Base-by-base conservation (phyloP, 2,329 filamentous ascomycete genomes). In the Leptoxyphium fumago region DNA sequence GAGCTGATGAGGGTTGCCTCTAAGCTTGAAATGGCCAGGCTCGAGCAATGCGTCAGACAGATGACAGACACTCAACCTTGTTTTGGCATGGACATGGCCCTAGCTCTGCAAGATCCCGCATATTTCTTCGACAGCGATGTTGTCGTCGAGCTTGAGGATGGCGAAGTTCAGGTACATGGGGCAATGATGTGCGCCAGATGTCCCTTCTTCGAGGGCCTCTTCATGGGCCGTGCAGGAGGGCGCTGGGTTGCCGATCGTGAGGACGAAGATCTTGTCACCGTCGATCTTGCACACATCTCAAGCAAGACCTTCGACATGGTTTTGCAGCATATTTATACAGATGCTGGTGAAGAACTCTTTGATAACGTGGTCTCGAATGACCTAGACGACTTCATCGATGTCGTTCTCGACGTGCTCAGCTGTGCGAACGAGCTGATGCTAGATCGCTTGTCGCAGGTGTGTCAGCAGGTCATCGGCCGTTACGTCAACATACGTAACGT, bases 401-500 rank as follows among this genome's bases (percentile, higher is more conserved):
- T 91, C n/a, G 73, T 95, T 8, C 74, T 96, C 65, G 87, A 94
- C 53, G 84, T 96, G 39, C 81, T 96, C 74, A 78, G 78, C 45
- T 81, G 85, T 43, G 86, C 88, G 10, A 91, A 98, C 58, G 89
- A 98, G 62, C 68, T 98, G 45, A 95, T 98, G 88, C 73, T 98
- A 40, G 87, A 95, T 59, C 75, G 88, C 6, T 67, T 98, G 5
- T 86, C 85, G 5, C 84, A 94, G 59, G 78, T 93, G 26, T 96
- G 91, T 60, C 91, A 98, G 60, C 78, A 76, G 46, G 66, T 87
- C 17, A 75, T 96, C 46, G 88, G 87, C 30, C 77, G 76, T 41
- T 93, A 91, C 63, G 77, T 87, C n/a, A 86, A 78, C 41, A 82
- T 78, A 5, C 80, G 88, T 21, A 98, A 94, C 57, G 81, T 94